These are phyloP conservation scores for Microbotryomycetes sp. DNA, from an alignment of 1,284 basidiomycete genomes.

Conservation along the genomic window DNA sequence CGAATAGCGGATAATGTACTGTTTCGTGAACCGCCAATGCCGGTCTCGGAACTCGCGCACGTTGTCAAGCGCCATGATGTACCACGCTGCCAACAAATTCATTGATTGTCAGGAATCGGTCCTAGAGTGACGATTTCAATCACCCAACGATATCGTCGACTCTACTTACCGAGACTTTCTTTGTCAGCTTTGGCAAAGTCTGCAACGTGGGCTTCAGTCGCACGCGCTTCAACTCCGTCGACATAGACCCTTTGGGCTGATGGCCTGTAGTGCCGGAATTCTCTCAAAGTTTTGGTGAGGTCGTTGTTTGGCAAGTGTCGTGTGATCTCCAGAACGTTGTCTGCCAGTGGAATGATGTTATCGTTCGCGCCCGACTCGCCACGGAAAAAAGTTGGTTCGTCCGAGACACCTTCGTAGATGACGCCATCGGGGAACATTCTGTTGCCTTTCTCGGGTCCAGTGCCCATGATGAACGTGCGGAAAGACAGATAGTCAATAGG, in stretches of 20 bases:
- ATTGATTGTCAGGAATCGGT: background rate
- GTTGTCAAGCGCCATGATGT: conserved; percentile 39
- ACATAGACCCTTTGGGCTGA: conserved; percentile 35
- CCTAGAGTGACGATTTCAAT: background rate
- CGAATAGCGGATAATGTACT: conserved; percentile 38
- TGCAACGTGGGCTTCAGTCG: conserved; percentile 28
- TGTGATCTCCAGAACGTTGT: conserved; percentile 41
- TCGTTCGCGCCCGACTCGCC: conserved; percentile 40
- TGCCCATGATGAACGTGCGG: conserved; percentile 40
- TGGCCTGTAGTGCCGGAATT: conserved; percentile 40
- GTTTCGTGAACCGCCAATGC: conserved; percentile 39
- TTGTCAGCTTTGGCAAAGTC: conserved; percentile 29
- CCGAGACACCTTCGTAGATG: conserved; percentile 35
- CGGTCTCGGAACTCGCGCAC: conserved; percentile 39
- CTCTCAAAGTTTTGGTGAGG: conserved; percentile 38
- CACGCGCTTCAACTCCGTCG: conserved; percentile 34
- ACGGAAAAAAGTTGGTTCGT: conserved; percentile 29
- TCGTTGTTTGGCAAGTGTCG: conserved; percentile 38
- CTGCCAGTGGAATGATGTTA: conserved; percentile 34
- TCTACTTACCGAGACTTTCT: conserved; percentile 2
- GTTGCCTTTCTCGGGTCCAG: conserved; percentile 38
- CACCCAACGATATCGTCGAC: background rate
- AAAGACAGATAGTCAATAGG: conserved; percentile 39
- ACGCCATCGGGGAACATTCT: conserved; percentile 41
- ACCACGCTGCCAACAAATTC: conserved; percentile 24